Evolutionary conservation across 2,329 filamentous ascomycete genomes (phyloP).

Genomic region (Colletotrichum salicis): DNA sequence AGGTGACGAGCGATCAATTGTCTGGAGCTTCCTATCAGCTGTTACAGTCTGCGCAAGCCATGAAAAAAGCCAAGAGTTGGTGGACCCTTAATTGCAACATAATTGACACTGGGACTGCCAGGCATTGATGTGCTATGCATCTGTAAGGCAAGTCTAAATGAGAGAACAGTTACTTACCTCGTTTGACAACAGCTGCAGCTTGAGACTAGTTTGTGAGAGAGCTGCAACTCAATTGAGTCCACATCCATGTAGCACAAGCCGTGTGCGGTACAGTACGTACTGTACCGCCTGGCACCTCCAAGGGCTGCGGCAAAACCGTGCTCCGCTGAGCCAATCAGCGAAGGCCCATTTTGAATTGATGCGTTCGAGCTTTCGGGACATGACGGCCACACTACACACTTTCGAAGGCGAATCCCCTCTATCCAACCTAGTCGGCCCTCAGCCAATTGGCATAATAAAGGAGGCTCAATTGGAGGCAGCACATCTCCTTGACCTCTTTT

Average conservation of each 20-base stretch:
- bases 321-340: slow-evolving; percentile 34
- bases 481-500: slow-evolving; percentile 40
- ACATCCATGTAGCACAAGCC: slow-evolving; percentile 10
- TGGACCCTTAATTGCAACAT: not conserved
- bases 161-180: slow-evolving; percentile 7
- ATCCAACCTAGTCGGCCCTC: slow-evolving; percentile 33
- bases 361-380: slow-evolving; percentile 34
- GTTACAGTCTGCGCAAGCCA: not conserved
- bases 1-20: not conserved
- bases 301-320: slow-evolving; percentile 18
- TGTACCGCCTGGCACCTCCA: not conserved
- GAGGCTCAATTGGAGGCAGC: slow-evolving; percentile 38
- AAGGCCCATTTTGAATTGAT: slow-evolving; percentile 16
- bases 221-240: not conserved
- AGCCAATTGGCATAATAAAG: slow-evolving; percentile 36
- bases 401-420: slow-evolving; percentile 35
- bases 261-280: slow-evolving; percentile 16
- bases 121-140: not conserved
- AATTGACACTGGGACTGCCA: not conserved
- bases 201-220: not conserved
- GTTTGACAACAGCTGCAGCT: slow-evolving; percentile 3
- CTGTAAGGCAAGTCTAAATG: not conserved
- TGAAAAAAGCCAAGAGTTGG: not conserved
- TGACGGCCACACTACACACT: slow-evolving; percentile 35
- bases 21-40: slow-evolving; percentile 19